A percentile compares a stretch with the other conserved stretches of the same genome.
phyloP scores from a whole-genome alignment of 179 eudicot genomes.

The Kewa caespitosa region DNA sequence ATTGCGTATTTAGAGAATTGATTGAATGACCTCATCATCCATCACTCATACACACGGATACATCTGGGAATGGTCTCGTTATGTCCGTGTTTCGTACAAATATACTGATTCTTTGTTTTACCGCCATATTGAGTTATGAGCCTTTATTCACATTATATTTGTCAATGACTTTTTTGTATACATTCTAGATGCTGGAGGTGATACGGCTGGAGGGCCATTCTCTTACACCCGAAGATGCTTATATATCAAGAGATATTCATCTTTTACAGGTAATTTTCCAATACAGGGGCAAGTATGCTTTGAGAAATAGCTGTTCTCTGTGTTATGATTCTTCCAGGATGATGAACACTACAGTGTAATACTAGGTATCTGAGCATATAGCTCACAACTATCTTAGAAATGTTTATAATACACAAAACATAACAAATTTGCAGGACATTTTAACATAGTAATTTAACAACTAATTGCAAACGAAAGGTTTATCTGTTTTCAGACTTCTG shows the following conservation, averaged over 20 bases:
- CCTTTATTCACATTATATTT: neutral
- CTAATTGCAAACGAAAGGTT: too few relatives aligned
- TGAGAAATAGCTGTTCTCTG: neutral
- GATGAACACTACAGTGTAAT: too few relatives aligned
- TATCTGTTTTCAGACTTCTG: neutral
- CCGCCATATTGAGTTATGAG: neutral
- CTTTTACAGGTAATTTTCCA: constrained; percentile 61
- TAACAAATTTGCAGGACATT: too few relatives aligned
- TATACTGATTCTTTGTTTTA: neutral
- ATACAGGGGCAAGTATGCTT: too few relatives aligned
- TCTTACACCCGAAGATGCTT: constrained; percentile 80
- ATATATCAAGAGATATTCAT: constrained; percentile 79
- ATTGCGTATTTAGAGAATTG: neutral
- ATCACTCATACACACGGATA: neutral
- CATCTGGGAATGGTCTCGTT: neutral
- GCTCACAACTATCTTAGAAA: too few relatives aligned
- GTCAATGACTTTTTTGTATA: constrained; percentile 12
- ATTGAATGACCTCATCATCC: neutral
- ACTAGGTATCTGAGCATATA: too few relatives aligned
- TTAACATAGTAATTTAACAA: too few relatives aligned
- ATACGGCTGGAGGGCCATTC: constrained; percentile 87
- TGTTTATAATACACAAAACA: too few relatives aligned
- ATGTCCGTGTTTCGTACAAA: neutral
- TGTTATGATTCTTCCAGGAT: neutral
- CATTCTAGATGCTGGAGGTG: constrained; percentile 75